Base-by-base conservation (phyloP, 345 rosid species). In the Eucalyptus leucophloia region DNA sequence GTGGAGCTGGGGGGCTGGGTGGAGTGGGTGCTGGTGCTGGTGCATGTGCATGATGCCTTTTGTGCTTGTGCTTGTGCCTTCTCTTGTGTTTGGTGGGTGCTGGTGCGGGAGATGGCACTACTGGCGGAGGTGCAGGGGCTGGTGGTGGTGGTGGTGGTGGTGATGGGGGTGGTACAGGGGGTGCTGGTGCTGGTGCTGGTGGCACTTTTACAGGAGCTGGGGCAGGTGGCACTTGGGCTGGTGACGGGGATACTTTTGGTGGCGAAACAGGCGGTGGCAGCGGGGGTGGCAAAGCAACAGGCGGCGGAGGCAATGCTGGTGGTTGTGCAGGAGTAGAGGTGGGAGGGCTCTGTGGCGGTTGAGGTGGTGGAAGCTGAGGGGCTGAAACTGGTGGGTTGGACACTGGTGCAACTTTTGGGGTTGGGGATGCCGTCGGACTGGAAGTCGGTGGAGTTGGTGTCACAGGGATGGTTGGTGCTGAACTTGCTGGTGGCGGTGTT, bases 1-100 rank as follows among this genome's bases (percentile, higher is more conserved):
- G 97, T 83, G 99, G 98, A 87, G 98, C 92, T n/a, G 99, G 98
- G 37, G 99, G 99, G 91, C 99, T 96, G 18, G 94, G 95, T 40
- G 93, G 92, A 30, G 45, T 89, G 89, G 98, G 98, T 86, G 95
- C 97, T 49, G 98, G 98, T 86, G 95, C 97, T 49, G 96, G 96
- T 45, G 98, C 97, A 83, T 94, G 96, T 26, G 96, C 95, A 62
- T 94, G 97, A 92, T 95, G 97, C 91, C 54, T 92, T 92, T 89
- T 95, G 92, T 95, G 97, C 92, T 87, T 95, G 91, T 95, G 98
- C 92, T 92, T 94, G 65, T 58, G 58, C 89, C 89, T 91, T 91
- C 88, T 90, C 92, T 92, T 94, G 92, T 96, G 98, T 92, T 94
- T 94, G 88, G 92, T 34, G 21, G 96, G 97, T 89, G 96, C 94